Percentiles rank a stretch among this genome's conserved stretches.
Evolutionary conservation across 2,329 filamentous ascomycete genomes (phyloP).

Genomic region (Penicillium janthinellum): DNA sequence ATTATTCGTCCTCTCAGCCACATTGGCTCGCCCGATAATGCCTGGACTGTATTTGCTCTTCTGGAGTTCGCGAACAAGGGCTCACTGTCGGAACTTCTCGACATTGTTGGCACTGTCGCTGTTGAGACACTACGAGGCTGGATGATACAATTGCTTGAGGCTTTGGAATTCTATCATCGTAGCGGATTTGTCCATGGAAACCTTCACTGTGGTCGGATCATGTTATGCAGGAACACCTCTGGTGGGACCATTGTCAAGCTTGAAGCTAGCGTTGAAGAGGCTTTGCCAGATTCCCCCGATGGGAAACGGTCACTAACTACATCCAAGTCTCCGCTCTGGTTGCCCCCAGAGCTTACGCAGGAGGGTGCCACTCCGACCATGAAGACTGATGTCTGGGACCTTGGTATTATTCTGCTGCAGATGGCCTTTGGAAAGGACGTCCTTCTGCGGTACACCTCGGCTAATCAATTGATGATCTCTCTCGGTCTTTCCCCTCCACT

Average conservation of each 20-base stretch:
- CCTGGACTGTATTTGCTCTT: slow-evolving; percentile 75
- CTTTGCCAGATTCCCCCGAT: slow-evolving; percentile 52
- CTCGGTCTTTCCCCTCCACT: slow-evolving; percentile 73
- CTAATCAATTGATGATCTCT: slow-evolving; percentile 70
- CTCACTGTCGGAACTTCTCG: slow-evolving; percentile 77
- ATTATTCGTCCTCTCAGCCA: slow-evolving; percentile 59
- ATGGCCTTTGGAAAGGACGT: slow-evolving; percentile 89
- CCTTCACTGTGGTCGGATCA: slow-evolving; percentile 76
- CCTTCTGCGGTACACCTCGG: slow-evolving; percentile 75
- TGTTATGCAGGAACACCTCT: slow-evolving; percentile 70
- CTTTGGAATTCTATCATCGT: slow-evolving; percentile 81
- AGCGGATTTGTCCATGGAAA: slow-evolving; percentile 81
- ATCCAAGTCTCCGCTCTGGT: slow-evolving; percentile 79
- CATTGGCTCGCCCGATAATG: slow-evolving; percentile 42
- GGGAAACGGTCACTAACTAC: slow-evolving; percentile 47
- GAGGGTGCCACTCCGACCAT: slow-evolving; percentile 58
- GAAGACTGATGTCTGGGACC: slow-evolving; percentile 93
- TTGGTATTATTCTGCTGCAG: slow-evolving; percentile 87
- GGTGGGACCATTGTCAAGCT: slow-evolving; percentile 68
- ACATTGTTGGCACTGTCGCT: slow-evolving; percentile 73
- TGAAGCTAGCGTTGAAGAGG: slow-evolving; percentile 52
- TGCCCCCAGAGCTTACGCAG: slow-evolving; percentile 73
- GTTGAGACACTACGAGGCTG: slow-evolving; percentile 79
- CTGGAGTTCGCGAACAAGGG: slow-evolving; percentile 79
- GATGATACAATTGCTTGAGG: slow-evolving; percentile 90